A percentile compares a stretch with the other conserved stretches of the same genome.
phyloP scores from a whole-genome alignment of 768 basidiomycete species.

The Dendrothele bispora region DNA sequence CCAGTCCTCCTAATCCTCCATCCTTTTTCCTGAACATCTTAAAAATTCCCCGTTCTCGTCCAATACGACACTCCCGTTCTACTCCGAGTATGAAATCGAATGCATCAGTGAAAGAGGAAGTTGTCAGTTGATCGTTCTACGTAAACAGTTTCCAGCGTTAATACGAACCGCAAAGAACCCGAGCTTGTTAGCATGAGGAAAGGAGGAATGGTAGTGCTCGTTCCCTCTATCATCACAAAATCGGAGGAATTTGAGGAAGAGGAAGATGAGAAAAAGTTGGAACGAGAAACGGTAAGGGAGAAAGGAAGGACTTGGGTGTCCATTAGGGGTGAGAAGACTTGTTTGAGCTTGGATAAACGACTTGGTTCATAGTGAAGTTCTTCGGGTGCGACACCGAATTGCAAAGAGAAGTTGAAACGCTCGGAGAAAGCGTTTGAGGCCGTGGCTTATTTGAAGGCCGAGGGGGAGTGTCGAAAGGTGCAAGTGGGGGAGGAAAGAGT shows the following conservation, averaged over 20 bases:
- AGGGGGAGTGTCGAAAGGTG: conserved; percentile 59
- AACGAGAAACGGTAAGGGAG: too few species aligned
- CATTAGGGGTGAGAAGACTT: too few species aligned
- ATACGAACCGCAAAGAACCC: conserved; percentile 64
- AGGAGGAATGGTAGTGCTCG: too few species aligned
- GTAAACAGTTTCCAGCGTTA: conserved; percentile 70
- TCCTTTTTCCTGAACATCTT: conserved; percentile 32
- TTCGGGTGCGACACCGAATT: conserved; percentile 74
- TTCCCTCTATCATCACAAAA: too few species aligned
- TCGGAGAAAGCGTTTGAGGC: conserved; percentile 54
- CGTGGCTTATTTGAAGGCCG: conserved; percentile 54
- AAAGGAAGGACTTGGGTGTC: too few species aligned
- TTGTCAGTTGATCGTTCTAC: conserved; percentile 78
- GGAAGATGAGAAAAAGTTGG: too few species aligned
- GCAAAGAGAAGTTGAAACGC: conserved; percentile 55
- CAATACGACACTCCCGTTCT: conserved; percentile 44
- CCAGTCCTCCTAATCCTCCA: too few species aligned
- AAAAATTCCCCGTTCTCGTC: conserved; percentile 47
- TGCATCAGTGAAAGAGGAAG: conserved; percentile 64
- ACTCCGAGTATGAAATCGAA: conserved; percentile 66
- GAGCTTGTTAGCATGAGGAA: conserved; percentile 66
- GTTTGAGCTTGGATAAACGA: too few species aligned
- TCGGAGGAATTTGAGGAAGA: too few species aligned
- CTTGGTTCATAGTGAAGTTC: too few species aligned
- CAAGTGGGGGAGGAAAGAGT: too few species aligned